A percentile compares a stretch with the other conserved stretches of the same genome.
Evolutionary conservation across 306 rosid species (phyloP).

Genomic region (Hylodesmum podocarpum): DNA sequence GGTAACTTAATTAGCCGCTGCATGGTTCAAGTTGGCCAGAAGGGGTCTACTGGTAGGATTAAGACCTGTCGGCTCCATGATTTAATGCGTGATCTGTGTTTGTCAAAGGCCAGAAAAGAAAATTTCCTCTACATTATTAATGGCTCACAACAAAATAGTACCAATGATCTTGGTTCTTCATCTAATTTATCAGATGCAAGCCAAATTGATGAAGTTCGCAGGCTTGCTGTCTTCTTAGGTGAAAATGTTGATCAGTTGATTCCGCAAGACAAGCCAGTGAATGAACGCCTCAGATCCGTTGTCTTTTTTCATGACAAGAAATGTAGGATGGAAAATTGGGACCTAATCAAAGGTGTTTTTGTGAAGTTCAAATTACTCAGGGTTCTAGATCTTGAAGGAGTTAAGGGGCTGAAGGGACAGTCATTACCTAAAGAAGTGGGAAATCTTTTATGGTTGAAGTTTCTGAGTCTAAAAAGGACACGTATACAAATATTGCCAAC

Average conservation of each 20-base stretch:
- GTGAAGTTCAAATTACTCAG: constrained; percentile 43
- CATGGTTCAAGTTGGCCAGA: constrained; percentile 52
- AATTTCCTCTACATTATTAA: constrained; percentile 37
- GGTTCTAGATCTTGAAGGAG: constrained; percentile 55
- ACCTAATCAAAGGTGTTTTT: constrained; percentile 13
- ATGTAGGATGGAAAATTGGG: constrained; percentile 18
- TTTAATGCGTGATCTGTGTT: constrained; percentile 55
- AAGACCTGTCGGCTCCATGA: constrained; percentile 57
- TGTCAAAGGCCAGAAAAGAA: constrained; percentile 43
- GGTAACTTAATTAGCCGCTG: constrained; percentile 43
- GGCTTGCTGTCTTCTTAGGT: constrained; percentile 43
- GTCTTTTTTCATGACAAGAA: constrained; percentile 36
- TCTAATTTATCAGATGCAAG: not conserved
- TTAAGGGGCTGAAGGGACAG: constrained; percentile 19
- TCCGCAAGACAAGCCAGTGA: not conserved
- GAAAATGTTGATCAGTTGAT: constrained; percentile 2
- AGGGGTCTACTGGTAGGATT: constrained; percentile 44
- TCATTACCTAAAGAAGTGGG: constrained; percentile 51
- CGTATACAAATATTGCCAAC: constrained; percentile 27
- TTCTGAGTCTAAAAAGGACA: constrained; percentile 38
- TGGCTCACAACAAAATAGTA: not conserved
- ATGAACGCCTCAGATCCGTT: constrained; percentile 39
- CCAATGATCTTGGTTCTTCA: not conserved
- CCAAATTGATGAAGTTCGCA: constrained; percentile 34
- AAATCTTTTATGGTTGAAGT: constrained; percentile 44